Conservation (phyloP, 495 filamentous ascomycete genomes). For the Oidiodendron maius region DNA sequence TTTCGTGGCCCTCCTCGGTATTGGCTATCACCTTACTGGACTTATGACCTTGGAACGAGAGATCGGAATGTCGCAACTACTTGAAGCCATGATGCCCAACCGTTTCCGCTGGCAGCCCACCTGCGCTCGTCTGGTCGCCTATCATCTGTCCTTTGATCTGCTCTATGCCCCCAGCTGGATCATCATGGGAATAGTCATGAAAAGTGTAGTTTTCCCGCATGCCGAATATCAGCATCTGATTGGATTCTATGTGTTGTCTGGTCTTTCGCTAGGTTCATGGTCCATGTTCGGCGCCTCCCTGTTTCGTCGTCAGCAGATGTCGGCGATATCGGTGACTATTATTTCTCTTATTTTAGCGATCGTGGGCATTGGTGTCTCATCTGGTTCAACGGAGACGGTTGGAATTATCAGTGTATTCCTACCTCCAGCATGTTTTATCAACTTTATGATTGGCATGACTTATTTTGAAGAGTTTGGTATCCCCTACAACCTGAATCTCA, state of each 20-base stretch:
- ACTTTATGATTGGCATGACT: too few relatives aligned
- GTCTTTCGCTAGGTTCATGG: constrained; percentile 57
- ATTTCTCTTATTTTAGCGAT: constrained; percentile 51
- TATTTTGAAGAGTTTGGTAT: too few relatives aligned
- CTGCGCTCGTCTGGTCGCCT: constrained; percentile 54
- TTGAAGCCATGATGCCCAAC: constrained; percentile 76
- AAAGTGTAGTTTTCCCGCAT: constrained; percentile 51
- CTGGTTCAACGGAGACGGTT: too few relatives aligned
- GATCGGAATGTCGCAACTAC: constrained; percentile 65
- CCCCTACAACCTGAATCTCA: too few relatives aligned
- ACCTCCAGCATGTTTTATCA: too few relatives aligned
- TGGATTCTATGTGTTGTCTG: constrained; percentile 56
- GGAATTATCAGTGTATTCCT: too few relatives aligned
- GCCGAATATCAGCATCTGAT: constrained; percentile 47
- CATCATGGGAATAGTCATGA: constrained; percentile 52
- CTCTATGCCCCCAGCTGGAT: constrained; percentile 66
- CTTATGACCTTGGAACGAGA: constrained; percentile 71
- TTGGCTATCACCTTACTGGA: constrained; percentile 66
- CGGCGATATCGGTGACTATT: too few relatives aligned
- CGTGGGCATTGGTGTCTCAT: too few relatives aligned
- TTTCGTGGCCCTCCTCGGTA: constrained; percentile 59
- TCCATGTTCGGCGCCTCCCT: constrained; percentile 63
- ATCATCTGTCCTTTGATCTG: constrained; percentile 58
- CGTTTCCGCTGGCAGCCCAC: constrained; percentile 57
- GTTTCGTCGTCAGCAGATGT: constrained; percentile 70